Percentiles rank a stretch among this genome's conserved stretches.
These are phyloP conservation scores for Clonostachys byssicola DNA, from an alignment of 2,329 filamentous ascomycete genomes.

Conservation along the genomic window DNA sequence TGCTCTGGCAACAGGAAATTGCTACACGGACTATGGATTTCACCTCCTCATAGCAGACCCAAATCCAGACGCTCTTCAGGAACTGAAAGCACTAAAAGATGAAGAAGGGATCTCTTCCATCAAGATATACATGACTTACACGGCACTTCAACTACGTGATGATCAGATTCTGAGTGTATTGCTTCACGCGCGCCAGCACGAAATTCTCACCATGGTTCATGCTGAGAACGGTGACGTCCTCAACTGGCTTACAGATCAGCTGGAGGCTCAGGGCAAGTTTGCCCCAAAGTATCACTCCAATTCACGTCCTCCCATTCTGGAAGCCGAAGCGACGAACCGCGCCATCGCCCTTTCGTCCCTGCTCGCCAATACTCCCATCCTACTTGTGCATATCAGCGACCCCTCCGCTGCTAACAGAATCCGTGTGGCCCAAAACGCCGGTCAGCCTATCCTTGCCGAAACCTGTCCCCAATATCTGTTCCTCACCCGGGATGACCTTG, in stretches of 20 bases:
- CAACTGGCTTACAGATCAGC: slow-evolving; percentile 47
- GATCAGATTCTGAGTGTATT: slow-evolving; percentile 45
- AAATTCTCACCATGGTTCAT: slow-evolving; percentile 51
- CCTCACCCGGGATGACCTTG: slow-evolving; percentile 44
- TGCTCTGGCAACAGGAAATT: slow-evolving; percentile 31
- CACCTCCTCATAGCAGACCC: slow-evolving; percentile 47
- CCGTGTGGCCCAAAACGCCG: slow-evolving; percentile 38
- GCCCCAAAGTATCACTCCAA: slow-evolving; percentile 47
- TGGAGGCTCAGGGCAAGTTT: slow-evolving; percentile 40
- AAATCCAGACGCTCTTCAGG: slow-evolving; percentile 28
- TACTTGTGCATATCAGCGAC: slow-evolving; percentile 48
- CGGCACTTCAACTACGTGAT: slow-evolving; percentile 42
- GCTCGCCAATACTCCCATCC: slow-evolving; percentile 40
- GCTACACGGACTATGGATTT: slow-evolving; percentile 53
- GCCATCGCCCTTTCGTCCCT: slow-evolving; percentile 44
- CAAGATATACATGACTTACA: slow-evolving; percentile 51
- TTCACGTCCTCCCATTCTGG: slow-evolving; percentile 42
- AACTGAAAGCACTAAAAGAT: slow-evolving; percentile 24
- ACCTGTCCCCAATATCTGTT: slow-evolving; percentile 54
- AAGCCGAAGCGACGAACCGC: slow-evolving; percentile 47
- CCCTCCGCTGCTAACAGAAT: slow-evolving; percentile 40
- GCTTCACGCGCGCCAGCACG: slow-evolving; percentile 36
- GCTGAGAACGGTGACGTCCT: slow-evolving; percentile 50
- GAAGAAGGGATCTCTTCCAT: slow-evolving; percentile 38
- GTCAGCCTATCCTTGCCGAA: slow-evolving; percentile 46